Percentiles rank a stretch among this genome's conserved stretches.
Evolutionary conservation across 208 protist species (phyloP).

Genomic region (Acanthamoeba royreba): DNA sequence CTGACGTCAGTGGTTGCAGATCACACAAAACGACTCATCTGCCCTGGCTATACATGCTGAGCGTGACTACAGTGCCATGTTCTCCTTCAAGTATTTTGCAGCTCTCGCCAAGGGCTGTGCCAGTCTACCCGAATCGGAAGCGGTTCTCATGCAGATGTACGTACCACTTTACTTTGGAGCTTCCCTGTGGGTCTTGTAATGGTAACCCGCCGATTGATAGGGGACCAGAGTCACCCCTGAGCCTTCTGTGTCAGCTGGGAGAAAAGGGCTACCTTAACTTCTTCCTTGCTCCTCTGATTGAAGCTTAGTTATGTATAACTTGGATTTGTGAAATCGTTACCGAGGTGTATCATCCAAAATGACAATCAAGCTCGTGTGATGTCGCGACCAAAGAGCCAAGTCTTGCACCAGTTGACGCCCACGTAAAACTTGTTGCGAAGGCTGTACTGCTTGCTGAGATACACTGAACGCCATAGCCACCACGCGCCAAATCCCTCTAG

Average conservation of each 20-base stretch:
- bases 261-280: background rate
- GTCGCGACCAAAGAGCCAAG: slow-evolving; percentile 7
- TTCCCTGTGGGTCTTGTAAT: background rate
- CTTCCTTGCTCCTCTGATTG: background rate
- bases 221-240: background rate
- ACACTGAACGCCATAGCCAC: slow-evolving; percentile 16
- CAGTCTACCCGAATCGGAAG: background rate
- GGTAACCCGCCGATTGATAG: background rate
- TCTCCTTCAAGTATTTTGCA: background rate
- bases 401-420: slow-evolving; percentile 31
- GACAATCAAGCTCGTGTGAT: slow-evolving; percentile 22
- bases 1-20: background rate
- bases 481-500: slow-evolving; percentile 9
- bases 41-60: background rate
- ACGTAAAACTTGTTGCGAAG: slow-evolving; percentile 29
- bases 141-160: background rate
- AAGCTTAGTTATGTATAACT: no score
- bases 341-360: no score
- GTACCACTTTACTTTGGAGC: background rate
- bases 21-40: background rate
- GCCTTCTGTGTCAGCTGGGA: background rate
- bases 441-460: slow-evolving; percentile 39
- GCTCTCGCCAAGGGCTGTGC: background rate
- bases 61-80: background rate
- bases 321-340: no score